These are phyloP conservation scores for Peronospora farinosa DNA, from an alignment of 352 stramenopile genomes.

Conservation along the genomic window DNA sequence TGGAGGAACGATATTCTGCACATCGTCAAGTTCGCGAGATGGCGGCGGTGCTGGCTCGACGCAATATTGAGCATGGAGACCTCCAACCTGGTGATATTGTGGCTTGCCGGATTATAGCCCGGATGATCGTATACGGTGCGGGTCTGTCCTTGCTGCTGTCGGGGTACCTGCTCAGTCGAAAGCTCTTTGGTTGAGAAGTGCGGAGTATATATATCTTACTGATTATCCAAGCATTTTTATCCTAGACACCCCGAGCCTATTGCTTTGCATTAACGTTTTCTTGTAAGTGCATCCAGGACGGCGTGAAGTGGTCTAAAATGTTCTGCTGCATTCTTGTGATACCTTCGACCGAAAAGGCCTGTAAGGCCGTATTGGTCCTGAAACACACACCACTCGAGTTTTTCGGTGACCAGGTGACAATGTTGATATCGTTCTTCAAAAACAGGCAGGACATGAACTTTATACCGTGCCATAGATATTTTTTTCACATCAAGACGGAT, in stretches of 20 bases:
- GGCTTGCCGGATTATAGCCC: slow-evolving; percentile 41
- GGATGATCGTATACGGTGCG: slow-evolving; percentile 41
- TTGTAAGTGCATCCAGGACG: slow-evolving; percentile 33
- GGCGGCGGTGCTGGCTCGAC: slow-evolving; percentile 39
- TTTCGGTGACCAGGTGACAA: no score
- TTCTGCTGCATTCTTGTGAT: slow-evolving; percentile 41
- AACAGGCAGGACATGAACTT: no score
- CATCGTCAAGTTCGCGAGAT: slow-evolving; percentile 47
- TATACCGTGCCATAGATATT: no score
- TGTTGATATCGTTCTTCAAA: no score
- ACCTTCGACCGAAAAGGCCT: no score
- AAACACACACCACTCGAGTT: no score
- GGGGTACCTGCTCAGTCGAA: slow-evolving; percentile 24
- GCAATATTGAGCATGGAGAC: slow-evolving; percentile 33
- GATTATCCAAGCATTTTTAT: neutral
- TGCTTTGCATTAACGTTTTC: neutral
- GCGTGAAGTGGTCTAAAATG: slow-evolving; percentile 42
- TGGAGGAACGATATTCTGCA: slow-evolving; percentile 32
- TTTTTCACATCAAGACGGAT: no score
- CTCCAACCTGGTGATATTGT: slow-evolving; percentile 36
- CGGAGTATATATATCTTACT: no score
- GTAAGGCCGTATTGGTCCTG: no score
- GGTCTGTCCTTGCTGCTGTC: slow-evolving; percentile 35
- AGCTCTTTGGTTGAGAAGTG: slow-evolving; percentile 19
- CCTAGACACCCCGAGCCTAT: neutral